Evolutionary conservation across 257 asterid species (phyloP), one percentile per base, ranked within the genome.

Genomic region (Solanum paucissectum): DNA sequence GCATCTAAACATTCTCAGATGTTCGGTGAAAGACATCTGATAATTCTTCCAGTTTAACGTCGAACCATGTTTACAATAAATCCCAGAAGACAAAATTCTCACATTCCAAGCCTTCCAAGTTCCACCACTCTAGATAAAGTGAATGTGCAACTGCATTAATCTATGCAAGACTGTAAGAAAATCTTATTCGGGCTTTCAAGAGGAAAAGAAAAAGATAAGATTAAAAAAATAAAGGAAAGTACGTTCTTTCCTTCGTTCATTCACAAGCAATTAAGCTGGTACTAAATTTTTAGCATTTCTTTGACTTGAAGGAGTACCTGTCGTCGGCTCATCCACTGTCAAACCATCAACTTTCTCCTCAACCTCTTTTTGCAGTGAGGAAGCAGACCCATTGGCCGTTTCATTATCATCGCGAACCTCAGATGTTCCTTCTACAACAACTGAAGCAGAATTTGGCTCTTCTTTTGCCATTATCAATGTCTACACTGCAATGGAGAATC

Each of bases 261-360:
- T 81, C 42, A 81, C 40, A 29, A 29, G 69, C 10, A 42, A 18
- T 8, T 29, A 44, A 66, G 21, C 9, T 69, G 36, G 62, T 29
- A 69, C 6, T 18, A 71, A 58, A 25, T 42, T 16, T 58, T 52
- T 69, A 29, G 52, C 12, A 69, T 55, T 71, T 86, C 62, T 66
- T 29, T 37, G 37, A 85, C 62, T 40, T 42, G 79, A 27, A 21
- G 40, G 46, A 66, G 81, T 83, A 94, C 98, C 98, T 92, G 90
- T 92, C 69, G 93, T 91, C 68, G 94, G 93, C 88, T 89, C 97
- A 83, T 92, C 95, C 89, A 93, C 85, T 36, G 86, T 89, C 86
- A 96, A 89, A 87, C 83, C 94, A 58, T 85, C 92, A 32, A 94
- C 88, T 90, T 93, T 92, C 86, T 91, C 96, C 91, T 89, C 95